These are phyloP conservation scores for Penicillium sp. DNA, from an alignment of 2,329 filamentous ascomycete species.

Conservation along the genomic window DNA sequence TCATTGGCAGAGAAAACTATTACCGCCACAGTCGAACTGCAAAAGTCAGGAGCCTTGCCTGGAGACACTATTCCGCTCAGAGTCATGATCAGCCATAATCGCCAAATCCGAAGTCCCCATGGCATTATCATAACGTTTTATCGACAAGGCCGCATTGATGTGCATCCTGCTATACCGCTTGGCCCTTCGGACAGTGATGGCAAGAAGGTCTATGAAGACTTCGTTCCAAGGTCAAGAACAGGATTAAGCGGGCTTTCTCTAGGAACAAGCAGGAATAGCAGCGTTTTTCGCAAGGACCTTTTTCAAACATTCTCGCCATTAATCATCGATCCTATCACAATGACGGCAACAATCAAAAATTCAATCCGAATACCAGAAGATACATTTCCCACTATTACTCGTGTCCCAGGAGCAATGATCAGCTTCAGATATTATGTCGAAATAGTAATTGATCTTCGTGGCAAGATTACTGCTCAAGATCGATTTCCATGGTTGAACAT, in stretches of 20 bases:
- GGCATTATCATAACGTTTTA: conserved; percentile 92
- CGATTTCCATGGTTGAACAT: conserved; percentile 56
- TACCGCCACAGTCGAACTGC: conserved; percentile 76
- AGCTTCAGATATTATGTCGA: conserved; percentile 93
- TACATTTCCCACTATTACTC: conserved; percentile 84
- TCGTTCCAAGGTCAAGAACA: conserved; percentile 81
- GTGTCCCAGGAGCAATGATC: conserved; percentile 89
- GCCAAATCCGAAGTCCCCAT: conserved; percentile 82
- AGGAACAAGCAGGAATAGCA: conserved; percentile 79
- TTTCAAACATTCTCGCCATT: conserved; percentile 84
- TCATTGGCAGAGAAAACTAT: conserved; percentile 71
- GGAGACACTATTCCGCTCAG: conserved; percentile 79
- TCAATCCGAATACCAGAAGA: conserved; percentile 85
- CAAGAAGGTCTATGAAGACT: conserved; percentile 72
- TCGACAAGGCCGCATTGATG: conserved; percentile 84
- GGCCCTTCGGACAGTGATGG: conserved; percentile 61
- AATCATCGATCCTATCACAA: conserved; percentile 75
- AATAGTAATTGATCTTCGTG: conserved; percentile 86
- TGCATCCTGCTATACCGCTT: conserved; percentile 60
- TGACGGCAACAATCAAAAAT: conserved; percentile 76
- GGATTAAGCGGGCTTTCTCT: conserved; percentile 82
- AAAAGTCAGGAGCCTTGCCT: conserved; percentile 77
- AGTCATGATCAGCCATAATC: conserved; percentile 81
- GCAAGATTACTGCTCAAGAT: conserved; percentile 74
- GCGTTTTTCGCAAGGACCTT: conserved; percentile 92